phyloP scores from a whole-genome alignment of 2,329 filamentous ascomycete species.

The Bipolaris zeicola region DNA sequence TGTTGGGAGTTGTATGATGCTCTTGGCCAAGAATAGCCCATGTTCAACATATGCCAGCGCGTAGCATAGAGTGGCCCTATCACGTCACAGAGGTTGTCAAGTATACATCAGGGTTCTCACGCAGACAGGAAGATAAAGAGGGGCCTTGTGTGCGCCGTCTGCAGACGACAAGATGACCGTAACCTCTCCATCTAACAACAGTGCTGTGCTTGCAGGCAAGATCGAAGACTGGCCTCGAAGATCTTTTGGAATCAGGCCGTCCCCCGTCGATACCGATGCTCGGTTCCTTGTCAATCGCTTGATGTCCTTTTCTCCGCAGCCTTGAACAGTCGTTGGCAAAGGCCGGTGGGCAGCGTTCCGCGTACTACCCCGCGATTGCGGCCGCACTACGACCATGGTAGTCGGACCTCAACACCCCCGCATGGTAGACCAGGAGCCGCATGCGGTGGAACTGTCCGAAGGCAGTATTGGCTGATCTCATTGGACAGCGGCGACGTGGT shows the following conservation, averaged over 20 bases:
- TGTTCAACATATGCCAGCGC: not conserved
- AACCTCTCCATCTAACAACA: not conserved
- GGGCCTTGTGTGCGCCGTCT: not conserved
- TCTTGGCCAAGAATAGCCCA: not conserved
- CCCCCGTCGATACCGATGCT: not conserved
- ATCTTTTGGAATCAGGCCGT: not conserved
- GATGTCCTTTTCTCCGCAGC: slow-evolving; percentile 10
- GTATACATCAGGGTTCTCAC: slow-evolving; percentile 15
- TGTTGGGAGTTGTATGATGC: not conserved
- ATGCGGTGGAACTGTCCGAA: slow-evolving; percentile 18
- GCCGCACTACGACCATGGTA: slow-evolving; percentile 13
- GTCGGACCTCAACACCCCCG: slow-evolving; percentile 27
- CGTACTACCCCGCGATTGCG: slow-evolving; percentile 26
- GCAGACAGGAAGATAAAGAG: slow-evolving; percentile 8
- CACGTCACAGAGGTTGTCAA: slow-evolving; percentile 13
- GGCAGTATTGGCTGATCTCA: not conserved
- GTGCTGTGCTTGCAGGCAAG: not conserved
- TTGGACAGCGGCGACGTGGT: slow-evolving; percentile 12
- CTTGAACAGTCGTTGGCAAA: not conserved
- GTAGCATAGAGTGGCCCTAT: not conserved
- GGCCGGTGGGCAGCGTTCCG: not conserved
- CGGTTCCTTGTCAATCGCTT: not conserved
- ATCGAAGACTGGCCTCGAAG: not conserved
- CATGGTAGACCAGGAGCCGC: slow-evolving; percentile 31
- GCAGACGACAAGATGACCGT: not conserved